Conservation (phyloP, 1,284 basidiomycete species). For the Anthracocystis panici-leucophaei region DNA sequence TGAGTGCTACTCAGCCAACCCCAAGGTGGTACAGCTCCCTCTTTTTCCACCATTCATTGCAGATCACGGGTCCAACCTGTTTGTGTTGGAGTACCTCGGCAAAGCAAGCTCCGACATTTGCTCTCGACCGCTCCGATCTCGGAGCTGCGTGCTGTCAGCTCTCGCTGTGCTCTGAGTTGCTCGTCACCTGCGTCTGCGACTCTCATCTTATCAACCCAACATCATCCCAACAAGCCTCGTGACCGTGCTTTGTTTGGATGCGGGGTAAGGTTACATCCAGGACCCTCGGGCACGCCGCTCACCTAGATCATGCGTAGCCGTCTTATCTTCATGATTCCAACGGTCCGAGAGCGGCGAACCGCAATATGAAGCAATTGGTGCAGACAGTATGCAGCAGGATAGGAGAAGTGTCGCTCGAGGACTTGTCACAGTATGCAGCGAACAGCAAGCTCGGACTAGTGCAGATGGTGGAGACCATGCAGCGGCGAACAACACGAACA, state of each 20-base stretch:
- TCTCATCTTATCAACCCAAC: background rate
- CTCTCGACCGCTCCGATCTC: background rate
- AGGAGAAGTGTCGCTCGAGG: no score
- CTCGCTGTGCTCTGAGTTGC: background rate
- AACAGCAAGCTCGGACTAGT: background rate
- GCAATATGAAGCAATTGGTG: no score
- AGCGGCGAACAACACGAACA: background rate
- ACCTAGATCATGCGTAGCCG: background rate
- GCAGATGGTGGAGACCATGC: background rate
- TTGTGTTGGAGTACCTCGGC: background rate
- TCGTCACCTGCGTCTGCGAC: no score
- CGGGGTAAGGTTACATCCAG: background rate
- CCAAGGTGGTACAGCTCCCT: background rate
- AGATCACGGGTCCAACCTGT: background rate
- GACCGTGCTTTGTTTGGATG: background rate
- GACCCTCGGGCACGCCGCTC: background rate
- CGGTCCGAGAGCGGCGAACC: background rate
- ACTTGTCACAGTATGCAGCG: no score
- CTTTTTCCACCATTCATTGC: background rate
- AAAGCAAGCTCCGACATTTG: background rate
- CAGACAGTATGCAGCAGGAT: no score
- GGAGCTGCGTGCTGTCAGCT: background rate
- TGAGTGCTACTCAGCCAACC: background rate
- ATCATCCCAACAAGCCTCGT: no score
- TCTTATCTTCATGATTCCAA: background rate